Percentiles rank a stretch among this genome's conserved stretches.
Conservation (phyloP, 805 yeast genomes). For the Ogataea pini region DNA sequence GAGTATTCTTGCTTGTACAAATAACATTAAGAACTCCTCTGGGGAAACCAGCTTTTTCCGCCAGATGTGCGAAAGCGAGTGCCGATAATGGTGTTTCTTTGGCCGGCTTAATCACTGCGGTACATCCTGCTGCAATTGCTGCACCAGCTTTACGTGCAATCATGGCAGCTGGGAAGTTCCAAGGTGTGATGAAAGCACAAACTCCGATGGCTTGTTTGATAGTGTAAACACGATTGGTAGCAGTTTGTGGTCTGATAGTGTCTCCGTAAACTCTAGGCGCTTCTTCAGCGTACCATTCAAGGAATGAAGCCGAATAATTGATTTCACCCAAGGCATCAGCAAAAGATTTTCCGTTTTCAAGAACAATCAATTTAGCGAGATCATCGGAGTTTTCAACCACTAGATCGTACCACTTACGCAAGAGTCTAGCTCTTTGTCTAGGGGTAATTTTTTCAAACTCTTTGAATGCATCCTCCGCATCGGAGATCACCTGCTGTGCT, state of each 20-base stretch:
- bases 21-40: constrained; percentile 66
- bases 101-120: constrained; percentile 76
- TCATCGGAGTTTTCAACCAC: constrained; percentile 62
- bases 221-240: constrained; percentile 53
- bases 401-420: constrained; percentile 52
- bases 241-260: constrained; percentile 53
- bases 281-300: constrained; percentile 88
- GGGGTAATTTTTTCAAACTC: constrained; percentile 50
- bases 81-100: constrained; percentile 75
- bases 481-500: constrained; percentile 52
- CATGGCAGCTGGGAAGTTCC: constrained; percentile 86
- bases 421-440: constrained; percentile 54
- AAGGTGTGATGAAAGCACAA: constrained; percentile 76
- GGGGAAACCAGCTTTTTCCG: constrained; percentile 70
- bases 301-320: constrained; percentile 67
- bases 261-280: constrained; percentile 74
- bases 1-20: constrained; percentile 38
- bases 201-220: constrained; percentile 79
- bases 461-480: constrained; percentile 55
- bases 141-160: constrained; percentile 74
- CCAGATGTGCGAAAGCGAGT: constrained; percentile 61
- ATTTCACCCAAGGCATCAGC: constrained; percentile 76
- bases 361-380: constrained; percentile 60
- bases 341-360: constrained; percentile 75
- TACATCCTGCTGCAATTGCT: constrained; percentile 78